Evolutionary conservation across 352 stramenopile genomes (phyloP).

Genomic region (Chrysophaeum taylorii): DNA sequence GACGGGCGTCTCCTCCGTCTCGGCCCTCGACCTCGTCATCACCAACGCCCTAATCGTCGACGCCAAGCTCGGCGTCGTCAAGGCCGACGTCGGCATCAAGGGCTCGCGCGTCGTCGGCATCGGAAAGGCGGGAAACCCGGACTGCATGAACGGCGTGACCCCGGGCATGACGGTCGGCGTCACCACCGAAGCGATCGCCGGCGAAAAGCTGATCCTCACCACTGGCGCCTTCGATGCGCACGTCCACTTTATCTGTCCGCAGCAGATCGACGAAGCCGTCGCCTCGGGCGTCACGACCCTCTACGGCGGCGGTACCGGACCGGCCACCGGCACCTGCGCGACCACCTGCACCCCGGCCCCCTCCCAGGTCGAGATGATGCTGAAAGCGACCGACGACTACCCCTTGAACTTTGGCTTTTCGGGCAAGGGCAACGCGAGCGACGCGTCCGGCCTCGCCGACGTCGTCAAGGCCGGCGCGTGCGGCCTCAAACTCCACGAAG

Average conservation of each 20-base stretch:
- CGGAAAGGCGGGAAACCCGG: slow-evolving; percentile 90
- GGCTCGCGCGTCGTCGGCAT: slow-evolving; percentile 80
- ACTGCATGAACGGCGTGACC: slow-evolving; percentile 82
- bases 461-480: slow-evolving; percentile 41
- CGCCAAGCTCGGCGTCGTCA: slow-evolving; percentile 79
- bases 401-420: slow-evolving; percentile 94
- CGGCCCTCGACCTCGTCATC: slow-evolving; percentile 83
- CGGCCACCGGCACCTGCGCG: slow-evolving; percentile 79
- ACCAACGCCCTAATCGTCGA: slow-evolving; percentile 92
- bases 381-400: slow-evolving; percentile 76
- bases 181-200: slow-evolving; percentile 88
- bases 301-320: slow-evolving; percentile 75
- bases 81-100: slow-evolving; percentile 89
- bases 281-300: slow-evolving; percentile 79
- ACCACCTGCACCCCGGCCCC: slow-evolving; percentile 92
- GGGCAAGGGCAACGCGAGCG: slow-evolving; percentile 85
- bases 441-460: slow-evolving; percentile 29
- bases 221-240: slow-evolving; percentile 87
- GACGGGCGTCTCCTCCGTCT: slow-evolving; percentile 34
- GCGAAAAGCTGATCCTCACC: slow-evolving; percentile 87
- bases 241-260: slow-evolving; percentile 93
- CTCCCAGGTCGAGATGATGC: slow-evolving; percentile 86
- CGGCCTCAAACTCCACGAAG: slow-evolving; percentile 93
- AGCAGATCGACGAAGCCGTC: slow-evolving; percentile 81
- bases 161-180: slow-evolving; percentile 70